Percentiles rank a stretch among this genome's conserved stretches.
phyloP scores from a whole-genome alignment of 2,329 filamentous ascomycete species.

The Ophiostoma novo-ulmi region DNA sequence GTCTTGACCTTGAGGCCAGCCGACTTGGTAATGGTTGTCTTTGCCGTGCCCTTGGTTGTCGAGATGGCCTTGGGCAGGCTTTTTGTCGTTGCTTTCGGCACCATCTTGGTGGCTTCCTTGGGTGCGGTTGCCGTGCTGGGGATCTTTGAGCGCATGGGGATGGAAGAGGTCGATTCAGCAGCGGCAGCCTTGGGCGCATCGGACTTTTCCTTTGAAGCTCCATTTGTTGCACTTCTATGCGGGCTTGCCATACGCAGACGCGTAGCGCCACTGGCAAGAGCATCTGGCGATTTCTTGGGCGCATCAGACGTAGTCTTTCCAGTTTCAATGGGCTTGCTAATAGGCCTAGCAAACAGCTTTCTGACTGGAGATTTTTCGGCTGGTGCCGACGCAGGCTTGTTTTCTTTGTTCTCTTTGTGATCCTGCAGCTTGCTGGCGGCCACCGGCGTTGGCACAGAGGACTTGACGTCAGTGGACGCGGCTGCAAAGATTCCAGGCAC shows the following conservation, averaged over 20 bases:
- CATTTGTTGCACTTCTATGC: background rate
- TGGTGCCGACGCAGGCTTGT: constrained; percentile 9
- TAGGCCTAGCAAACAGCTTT: constrained; percentile 12
- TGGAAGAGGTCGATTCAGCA: background rate
- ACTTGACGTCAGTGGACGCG: background rate
- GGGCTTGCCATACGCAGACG: background rate
- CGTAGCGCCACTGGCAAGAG: background rate
- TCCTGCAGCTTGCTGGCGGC: background rate
- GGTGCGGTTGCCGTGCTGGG: background rate
- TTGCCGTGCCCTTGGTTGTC: constrained; percentile 34
- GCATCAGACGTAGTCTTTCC: constrained; percentile 7
- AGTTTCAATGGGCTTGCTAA: background rate
- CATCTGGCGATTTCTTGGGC: constrained; percentile 16
- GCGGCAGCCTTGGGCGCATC: constrained; percentile 5
- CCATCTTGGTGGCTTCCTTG: constrained; percentile 19
- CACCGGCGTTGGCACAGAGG: background rate
- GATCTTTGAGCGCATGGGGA: constrained; percentile 13
- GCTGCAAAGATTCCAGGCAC: background rate
- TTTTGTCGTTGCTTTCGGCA: constrained; percentile 8
- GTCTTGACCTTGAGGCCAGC: constrained; percentile 36
- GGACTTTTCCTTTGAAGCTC: background rate
- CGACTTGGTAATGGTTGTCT: constrained; percentile 34
- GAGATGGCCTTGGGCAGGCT: constrained; percentile 34
- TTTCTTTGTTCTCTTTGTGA: background rate
- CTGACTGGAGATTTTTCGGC: constrained; percentile 9